Conservation (phyloP, 176 grass and related monocot species). For the Triticum turgidum region DNA sequence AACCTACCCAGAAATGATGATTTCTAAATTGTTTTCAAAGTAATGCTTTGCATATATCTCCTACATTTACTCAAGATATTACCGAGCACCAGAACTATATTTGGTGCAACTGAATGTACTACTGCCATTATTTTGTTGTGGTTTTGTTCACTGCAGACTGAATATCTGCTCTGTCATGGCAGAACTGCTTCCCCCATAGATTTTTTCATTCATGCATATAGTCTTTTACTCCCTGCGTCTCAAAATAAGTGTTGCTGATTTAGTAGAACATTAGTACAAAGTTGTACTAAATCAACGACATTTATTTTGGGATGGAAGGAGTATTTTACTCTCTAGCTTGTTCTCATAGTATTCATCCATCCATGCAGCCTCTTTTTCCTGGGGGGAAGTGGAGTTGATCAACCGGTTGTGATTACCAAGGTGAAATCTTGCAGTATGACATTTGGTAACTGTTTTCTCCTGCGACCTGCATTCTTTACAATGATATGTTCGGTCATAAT, state of each 20-base stretch:
- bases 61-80: slow-evolving; percentile 98
- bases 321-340: not conserved
- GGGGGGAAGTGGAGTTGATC: slow-evolving; percentile 97
- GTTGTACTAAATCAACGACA: no score
- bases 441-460: not conserved
- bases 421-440: slow-evolving; percentile 39
- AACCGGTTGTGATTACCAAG: slow-evolving; percentile 94
- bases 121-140: slow-evolving; percentile 71
- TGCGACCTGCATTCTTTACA: not conserved
- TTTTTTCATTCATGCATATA: slow-evolving; percentile 19
- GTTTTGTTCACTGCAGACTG: slow-evolving; percentile 65
- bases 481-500: slow-evolving; percentile 34
- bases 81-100: slow-evolving; percentile 92
- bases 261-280: no score
- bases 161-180: slow-evolving; percentile 56
- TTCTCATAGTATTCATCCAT: slow-evolving; percentile 23
- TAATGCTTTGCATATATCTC: slow-evolving; percentile 49
- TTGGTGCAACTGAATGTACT: slow-evolving; percentile 95
- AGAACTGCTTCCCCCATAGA: slow-evolving; percentile 87
- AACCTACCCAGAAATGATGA: not conserved
- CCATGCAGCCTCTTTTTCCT: slow-evolving; percentile 81
- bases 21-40: not conserved
- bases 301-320: no score
- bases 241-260: no score
- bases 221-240: not conserved